phyloP scores from a whole-genome alignment of 768 basidiomycete species.

The Pisolithus albus region DNA sequence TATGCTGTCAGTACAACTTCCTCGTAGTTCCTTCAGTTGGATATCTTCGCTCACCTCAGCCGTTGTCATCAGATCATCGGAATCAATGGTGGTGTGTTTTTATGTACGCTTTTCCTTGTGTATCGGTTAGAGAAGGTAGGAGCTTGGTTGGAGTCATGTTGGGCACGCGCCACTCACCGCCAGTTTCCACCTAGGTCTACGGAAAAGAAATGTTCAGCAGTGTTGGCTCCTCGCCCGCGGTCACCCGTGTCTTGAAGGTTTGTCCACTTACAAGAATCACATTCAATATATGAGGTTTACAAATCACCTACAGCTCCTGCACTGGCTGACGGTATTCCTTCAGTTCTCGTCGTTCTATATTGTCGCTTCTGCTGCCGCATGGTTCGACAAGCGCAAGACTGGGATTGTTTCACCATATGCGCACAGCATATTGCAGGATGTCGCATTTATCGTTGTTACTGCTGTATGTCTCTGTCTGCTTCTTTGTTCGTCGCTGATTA shows the following conservation, averaged over 20 bases:
- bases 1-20: conserved; percentile 28
- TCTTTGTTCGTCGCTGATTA: not conserved
- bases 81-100: conserved; percentile 31
- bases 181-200: conserved; percentile 31
- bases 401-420: conserved; percentile 30
- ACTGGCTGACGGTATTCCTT: conserved; percentile 41
- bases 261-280: not conserved
- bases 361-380: conserved; percentile 39
- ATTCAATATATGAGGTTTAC: conserved; percentile 33
- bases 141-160: not conserved
- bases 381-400: conserved; percentile 42
- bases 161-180: not conserved
- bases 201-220: conserved; percentile 39
- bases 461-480: conserved; percentile 28
- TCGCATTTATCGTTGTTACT: conserved; percentile 33
- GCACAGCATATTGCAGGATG: conserved; percentile 33
- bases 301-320: conserved; percentile 32
- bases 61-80: conserved; percentile 30
- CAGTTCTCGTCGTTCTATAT: conserved; percentile 47
- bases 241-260: conserved; percentile 46
- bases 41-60: conserved; percentile 1
- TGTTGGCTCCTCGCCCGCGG: conserved; percentile 39
- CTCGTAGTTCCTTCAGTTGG: not conserved
- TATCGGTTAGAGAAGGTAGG: conserved; percentile 38
- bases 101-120: conserved; percentile 34